Percentiles rank a stretch among this genome's conserved stretches.
Conservation (phyloP, 139 green algal species). For the Coelastrella sp. region DNA sequence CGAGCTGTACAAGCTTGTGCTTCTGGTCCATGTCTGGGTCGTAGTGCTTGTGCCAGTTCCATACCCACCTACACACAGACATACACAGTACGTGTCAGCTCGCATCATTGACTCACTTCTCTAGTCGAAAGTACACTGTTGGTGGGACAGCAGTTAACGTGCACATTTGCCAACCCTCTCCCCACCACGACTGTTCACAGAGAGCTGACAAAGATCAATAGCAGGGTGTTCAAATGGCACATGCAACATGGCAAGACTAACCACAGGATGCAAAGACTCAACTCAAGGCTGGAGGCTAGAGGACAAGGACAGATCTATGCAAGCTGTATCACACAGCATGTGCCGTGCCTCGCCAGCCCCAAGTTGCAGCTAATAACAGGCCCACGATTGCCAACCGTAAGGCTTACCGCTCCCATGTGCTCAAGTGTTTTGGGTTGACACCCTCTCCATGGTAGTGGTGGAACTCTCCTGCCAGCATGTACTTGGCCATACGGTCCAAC, state of each 20-base stretch:
- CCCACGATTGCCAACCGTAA: neutral
- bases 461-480: constrained; percentile 57
- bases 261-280: too few species aligned
- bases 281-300: too few species aligned
- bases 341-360: neutral
- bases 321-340: neutral
- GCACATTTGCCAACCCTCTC: too few species aligned
- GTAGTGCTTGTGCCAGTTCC: constrained; percentile 59
- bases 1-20: constrained; percentile 54
- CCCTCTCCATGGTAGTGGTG: constrained; percentile 68
- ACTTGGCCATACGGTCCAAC: constrained; percentile 64
- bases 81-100: too few species aligned
- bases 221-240: too few species aligned
- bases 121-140: too few species aligned
- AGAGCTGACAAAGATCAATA: too few species aligned
- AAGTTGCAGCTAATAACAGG: neutral
- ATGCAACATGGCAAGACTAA: too few species aligned
- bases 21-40: constrained; percentile 52
- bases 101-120: too few species aligned
- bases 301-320: too few species aligned
- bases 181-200: too few species aligned
- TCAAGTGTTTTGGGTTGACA: constrained; percentile 76
- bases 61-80: constrained; percentile 40
- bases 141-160: too few species aligned
- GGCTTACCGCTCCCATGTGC: constrained; percentile 64